phyloP scores from a whole-genome alignment of 2,329 filamentous ascomycete genomes.

The Ophiostoma sp. region DNA sequence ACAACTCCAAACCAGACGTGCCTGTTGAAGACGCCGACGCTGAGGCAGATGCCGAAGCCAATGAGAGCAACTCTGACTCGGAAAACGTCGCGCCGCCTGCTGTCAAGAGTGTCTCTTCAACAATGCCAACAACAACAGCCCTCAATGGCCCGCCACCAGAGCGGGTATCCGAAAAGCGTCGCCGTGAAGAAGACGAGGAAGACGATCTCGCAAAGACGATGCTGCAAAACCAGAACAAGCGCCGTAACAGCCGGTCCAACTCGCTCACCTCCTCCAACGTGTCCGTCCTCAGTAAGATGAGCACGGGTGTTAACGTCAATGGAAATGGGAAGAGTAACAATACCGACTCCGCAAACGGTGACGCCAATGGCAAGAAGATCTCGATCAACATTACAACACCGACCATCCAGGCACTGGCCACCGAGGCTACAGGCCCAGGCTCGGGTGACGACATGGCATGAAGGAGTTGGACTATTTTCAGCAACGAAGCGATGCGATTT shows the following conservation, averaged over 20 bases:
- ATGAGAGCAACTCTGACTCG: background rate
- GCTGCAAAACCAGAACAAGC: constrained; percentile 54
- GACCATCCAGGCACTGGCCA: constrained; percentile 23
- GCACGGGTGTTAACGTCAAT: background rate
- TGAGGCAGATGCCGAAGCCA: background rate
- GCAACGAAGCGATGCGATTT: background rate
- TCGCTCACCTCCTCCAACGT: constrained; percentile 35
- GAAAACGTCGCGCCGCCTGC: background rate
- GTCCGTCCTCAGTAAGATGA: constrained; percentile 12
- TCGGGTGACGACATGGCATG: constrained; percentile 25
- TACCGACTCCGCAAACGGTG: background rate
- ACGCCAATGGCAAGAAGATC: constrained; percentile 21
- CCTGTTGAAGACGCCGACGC: background rate
- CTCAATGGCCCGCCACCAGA: constrained; percentile 59
- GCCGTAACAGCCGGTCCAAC: constrained; percentile 55
- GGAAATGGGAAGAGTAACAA: background rate
- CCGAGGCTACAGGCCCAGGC: constrained; percentile 5
- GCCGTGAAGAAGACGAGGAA: constrained; percentile 90
- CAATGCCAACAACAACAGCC: constrained; percentile 20
- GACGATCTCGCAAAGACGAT: constrained; percentile 87
- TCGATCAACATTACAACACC: constrained; percentile 30
- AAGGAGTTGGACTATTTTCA: background rate
- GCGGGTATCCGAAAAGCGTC: constrained; percentile 81
- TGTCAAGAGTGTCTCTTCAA: constrained; percentile 27
- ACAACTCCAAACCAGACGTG: background rate